Base-by-base conservation (phyloP, 2,329 filamentous ascomycete species). In the Parascedosporium putredinis region DNA sequence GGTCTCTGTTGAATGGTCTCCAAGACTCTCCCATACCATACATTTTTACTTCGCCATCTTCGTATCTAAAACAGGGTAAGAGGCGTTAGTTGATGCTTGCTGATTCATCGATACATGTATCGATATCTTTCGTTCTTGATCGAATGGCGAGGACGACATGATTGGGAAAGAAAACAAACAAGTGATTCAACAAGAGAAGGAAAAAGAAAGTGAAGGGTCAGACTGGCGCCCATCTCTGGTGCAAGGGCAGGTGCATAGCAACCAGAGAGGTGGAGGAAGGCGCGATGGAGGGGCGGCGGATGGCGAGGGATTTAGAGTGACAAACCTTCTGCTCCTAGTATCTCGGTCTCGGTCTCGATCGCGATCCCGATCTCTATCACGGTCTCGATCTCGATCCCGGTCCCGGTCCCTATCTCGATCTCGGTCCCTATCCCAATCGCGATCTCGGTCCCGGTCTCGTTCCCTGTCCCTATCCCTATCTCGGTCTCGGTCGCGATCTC, bases 1-100 rank as follows among this genome's bases (percentile, higher is more conserved):
- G 64, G 51, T 64, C 67, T 49, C 72, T 64, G 47, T 77, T 78
- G 52, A 75, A 79, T 9, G 77, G 77, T 52, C 77, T 68, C 68
- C 78, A 81, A 33, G 76, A 79, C 62, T 81, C 77, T 52, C 77
- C 77, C 10, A 78, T 78, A 47, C 77, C 77, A 60, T 80, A 81
- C 58, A 77, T 70, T 54, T 78, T 74, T 49, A 81, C 78, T 64
- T 81, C 77, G 42, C 77, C 77, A 55, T 81, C 77, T 55, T 81
- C 76, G 57, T 77, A 81, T 60, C 76, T 79, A 52, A n/a, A 5
- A 23, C 4, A n/a, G n/a, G n/a, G n/a, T n/a, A n/a, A n/a, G n/a
- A n/a, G n/a, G n/a, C n/a, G n/a, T n/a, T n/a, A n/a, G n/a, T n/a
- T n/a, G n/a, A n/a, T n/a, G n/a, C n/a, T n/a, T n/a, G n/a, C n/a